Base-by-base conservation (phyloP, 306 rosid genomes). In the Heteromeles arbutifolia region DNA sequence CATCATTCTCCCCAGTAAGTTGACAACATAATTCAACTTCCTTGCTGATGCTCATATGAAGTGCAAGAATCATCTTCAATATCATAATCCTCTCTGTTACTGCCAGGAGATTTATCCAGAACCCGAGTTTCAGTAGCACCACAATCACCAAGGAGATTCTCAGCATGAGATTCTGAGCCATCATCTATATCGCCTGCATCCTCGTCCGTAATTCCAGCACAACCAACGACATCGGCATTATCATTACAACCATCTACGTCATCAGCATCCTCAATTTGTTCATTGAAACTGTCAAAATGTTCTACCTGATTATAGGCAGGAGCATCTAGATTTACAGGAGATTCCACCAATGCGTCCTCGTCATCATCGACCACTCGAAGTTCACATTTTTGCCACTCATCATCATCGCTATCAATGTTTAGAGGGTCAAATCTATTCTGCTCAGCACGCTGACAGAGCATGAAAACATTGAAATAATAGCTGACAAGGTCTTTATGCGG, bases 381-480 rank as follows among this genome's bases (percentile, higher is more conserved):
- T 61, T 83, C 84, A 67, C 25, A 25, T 22, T 67, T 77, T 70
- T 76, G 78, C 81, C 83, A 71, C 69, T 83, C 86, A 3, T 84
- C 85, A 61, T 84, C 67, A 41, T 81, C 83, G 13, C 87, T 84
- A 8, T 81, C 87, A 74, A 79, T 69, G 54, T 62, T 75, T 71
- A 74, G 70, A 2, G 79, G 81, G 50, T 75, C 84, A 52, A 72
- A 43, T 65, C 83, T 74, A 62, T 84, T 84, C 70, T 81, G 85
- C 74, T 66, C 76, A 10, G 81, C 85, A 26, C 81, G 83, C 65
- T 82, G 74, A 41, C 48, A 70, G 59, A 84, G 83, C 76, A 81
- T 59, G 67, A 81, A 84, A 78, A 75, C 78, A 29, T 81, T 84
- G 58, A 81, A 84, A 72, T 78, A 84, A 75, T 81, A 84, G 80